phyloP scores from a whole-genome alignment of 345 rosid genomes.

The Acer negundo region DNA sequence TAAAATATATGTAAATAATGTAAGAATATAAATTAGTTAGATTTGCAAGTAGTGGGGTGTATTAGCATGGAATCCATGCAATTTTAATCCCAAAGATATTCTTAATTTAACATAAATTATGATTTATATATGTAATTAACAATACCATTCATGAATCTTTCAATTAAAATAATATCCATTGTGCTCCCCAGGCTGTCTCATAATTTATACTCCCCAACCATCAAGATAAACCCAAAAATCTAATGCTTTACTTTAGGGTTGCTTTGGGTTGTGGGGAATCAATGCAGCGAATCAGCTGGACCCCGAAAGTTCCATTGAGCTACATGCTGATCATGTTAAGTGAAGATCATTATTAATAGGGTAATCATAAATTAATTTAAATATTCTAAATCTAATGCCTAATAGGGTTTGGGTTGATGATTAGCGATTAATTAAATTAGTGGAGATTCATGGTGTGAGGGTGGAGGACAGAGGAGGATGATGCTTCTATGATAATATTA shows the following conservation, averaged over 20 bases:
- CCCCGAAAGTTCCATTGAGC: slow-evolving; percentile 6
- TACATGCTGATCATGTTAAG: not conserved
- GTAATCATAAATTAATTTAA: too few species aligned
- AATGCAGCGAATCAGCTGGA: not conserved
- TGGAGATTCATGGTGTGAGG: not conserved
- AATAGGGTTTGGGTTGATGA: too few species aligned
- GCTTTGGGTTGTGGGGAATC: not conserved
- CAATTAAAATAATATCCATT: too few species aligned
- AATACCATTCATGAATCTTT: not conserved
- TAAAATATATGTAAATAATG: not conserved
- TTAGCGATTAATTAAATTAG: not conserved
- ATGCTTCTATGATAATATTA: not conserved
- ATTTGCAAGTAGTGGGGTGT: slow-evolving; percentile 2
- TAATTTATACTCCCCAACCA: not conserved
- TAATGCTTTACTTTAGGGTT: not conserved
- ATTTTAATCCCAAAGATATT: not conserved
- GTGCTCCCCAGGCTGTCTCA: slow-evolving; percentile 18
- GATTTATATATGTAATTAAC: not conserved
- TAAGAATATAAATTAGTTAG: not conserved
- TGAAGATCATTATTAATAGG: not conserved
- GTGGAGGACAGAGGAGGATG: not conserved
- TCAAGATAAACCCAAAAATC: not conserved
- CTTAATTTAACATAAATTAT: not conserved
- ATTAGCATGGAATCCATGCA: slow-evolving; percentile 6
- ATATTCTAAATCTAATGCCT: not conserved